These are phyloP conservation scores for Rusavskia elegans DNA, from an alignment of 495 filamentous ascomycete species.

Conservation along the genomic window DNA sequence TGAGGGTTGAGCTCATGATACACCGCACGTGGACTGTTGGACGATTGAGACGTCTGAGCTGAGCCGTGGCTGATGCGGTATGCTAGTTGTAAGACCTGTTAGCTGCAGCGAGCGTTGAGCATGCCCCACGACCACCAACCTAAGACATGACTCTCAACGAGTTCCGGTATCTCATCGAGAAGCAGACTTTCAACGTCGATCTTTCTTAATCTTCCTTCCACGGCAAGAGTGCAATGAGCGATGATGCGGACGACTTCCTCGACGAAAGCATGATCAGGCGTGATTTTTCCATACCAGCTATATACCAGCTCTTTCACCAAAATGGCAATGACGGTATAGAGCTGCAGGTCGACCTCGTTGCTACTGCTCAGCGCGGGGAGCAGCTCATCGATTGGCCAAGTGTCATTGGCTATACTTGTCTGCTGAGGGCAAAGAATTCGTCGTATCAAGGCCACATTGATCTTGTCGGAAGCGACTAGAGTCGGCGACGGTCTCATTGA, in stretches of 20 bases:
- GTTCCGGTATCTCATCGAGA: conserved; percentile 75
- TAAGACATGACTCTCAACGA: conserved; percentile 64
- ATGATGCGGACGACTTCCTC: conserved; percentile 77
- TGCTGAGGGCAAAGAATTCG: conserved; percentile 47
- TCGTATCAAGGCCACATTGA: conserved; percentile 43
- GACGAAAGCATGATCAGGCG: conserved; percentile 71
- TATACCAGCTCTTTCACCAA: conserved; percentile 78
- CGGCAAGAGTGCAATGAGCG: conserved; percentile 70
- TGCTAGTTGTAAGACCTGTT: conserved; percentile 22
- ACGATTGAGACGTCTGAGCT: conserved; percentile 35
- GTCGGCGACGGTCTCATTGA: conserved; percentile 16
- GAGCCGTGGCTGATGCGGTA: conserved; percentile 37
- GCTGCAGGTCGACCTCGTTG: conserved; percentile 78
- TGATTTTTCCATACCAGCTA: conserved; percentile 86
- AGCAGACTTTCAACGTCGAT: conserved; percentile 69
- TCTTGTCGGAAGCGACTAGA: conserved; percentile 35
- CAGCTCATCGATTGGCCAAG: conserved; percentile 54
- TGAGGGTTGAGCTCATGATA: conserved; percentile 77
- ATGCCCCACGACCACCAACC: conserved; percentile 34
- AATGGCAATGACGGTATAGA: conserved; percentile 82
- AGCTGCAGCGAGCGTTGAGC: neutral
- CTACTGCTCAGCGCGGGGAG: conserved; percentile 84
- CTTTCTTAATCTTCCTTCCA: conserved; percentile 71
- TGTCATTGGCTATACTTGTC: conserved; percentile 22
- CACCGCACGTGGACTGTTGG: conserved; percentile 44